phyloP scores from a whole-genome alignment of 1,139 yeast genomes.

The Arxiozyma telluris region DNA sequence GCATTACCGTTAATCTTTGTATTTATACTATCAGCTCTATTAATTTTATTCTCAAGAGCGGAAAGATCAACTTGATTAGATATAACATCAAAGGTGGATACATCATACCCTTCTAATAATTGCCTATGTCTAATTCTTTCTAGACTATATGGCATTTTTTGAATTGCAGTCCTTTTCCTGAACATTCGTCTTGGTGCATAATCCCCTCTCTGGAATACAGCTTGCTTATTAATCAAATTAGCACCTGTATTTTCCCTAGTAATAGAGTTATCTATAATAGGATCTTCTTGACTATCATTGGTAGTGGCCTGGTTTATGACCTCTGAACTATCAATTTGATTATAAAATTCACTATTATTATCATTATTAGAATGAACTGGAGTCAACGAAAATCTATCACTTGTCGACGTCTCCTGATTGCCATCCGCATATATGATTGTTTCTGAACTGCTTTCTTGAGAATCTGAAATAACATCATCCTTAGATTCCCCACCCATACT shows the following conservation, averaged over 20 bases:
- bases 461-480: slow-evolving; percentile 1
- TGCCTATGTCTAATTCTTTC: slow-evolving; percentile 28
- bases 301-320: neutral
- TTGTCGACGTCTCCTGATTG: neutral
- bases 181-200: slow-evolving; percentile 11
- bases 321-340: neutral
- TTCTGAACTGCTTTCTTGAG: neutral
- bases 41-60: neutral
- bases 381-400: neutral
- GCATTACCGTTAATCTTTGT: neutral
- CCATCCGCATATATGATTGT: neutral
- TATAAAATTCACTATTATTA: too few relatives aligned
- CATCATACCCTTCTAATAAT: slow-evolving; percentile 24
- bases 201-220: neutral
- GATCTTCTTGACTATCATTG: neutral
- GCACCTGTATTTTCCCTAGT: too few relatives aligned
- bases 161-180: slow-evolving; percentile 28
- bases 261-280: neutral
- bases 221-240: neutral
- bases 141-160: slow-evolving; percentile 29
- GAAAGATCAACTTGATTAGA: slow-evolving; percentile 11
- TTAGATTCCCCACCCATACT: neutral
- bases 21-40: neutral
- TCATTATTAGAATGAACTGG: neutral
- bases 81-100: slow-evolving; percentile 14